A percentile compares a stretch with the other conserved stretches of the same genome.
These are phyloP conservation scores for Aspergillus quadricinctus DNA, from an alignment of 2,329 filamentous ascomycete species.

Conservation along the genomic window DNA sequence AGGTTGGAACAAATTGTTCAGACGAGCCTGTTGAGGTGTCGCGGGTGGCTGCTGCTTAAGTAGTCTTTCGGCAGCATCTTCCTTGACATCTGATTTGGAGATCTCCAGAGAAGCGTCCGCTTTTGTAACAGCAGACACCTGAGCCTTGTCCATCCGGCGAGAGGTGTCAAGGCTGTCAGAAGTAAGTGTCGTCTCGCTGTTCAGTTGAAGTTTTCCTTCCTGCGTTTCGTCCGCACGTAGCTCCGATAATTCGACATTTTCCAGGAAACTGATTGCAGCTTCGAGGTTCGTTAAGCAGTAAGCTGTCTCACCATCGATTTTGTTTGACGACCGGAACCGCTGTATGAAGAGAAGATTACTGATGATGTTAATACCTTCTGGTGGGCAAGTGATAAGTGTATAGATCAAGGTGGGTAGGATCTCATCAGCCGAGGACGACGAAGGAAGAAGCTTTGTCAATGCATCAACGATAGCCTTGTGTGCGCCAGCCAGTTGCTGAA, in stretches of 20 bases:
- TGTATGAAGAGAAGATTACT: slow-evolving; percentile 96
- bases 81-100: slow-evolving; percentile 23
- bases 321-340: slow-evolving; percentile 77
- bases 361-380: slow-evolving; percentile 80
- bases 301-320: slow-evolving; percentile 87
- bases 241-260: slow-evolving; percentile 90
- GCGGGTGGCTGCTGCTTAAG: slow-evolving; percentile 26
- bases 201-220: slow-evolving; percentile 61
- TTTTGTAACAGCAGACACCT: slow-evolving; percentile 25
- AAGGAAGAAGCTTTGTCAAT: slow-evolving; percentile 59
- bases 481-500: slow-evolving; percentile 79
- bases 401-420: slow-evolving; percentile 97
- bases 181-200: slow-evolving; percentile 18
- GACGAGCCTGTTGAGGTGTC: slow-evolving; percentile 62
- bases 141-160: slow-evolving; percentile 19
- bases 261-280: slow-evolving; percentile 87
- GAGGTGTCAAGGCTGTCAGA: slow-evolving; percentile 24
- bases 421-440: slow-evolving; percentile 88
- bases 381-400: slow-evolving; percentile 83
- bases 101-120: slow-evolving; percentile 28
- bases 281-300: slow-evolving; percentile 97
- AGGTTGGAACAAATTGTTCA: slow-evolving; percentile 82
- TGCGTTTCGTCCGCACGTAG: slow-evolving; percentile 74
- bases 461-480: slow-evolving; percentile 96
- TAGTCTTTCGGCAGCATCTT: slow-evolving; percentile 30